Conservation (phyloP, 768 basidiomycete genomes). For the Kwoniella heveanensis region DNA sequence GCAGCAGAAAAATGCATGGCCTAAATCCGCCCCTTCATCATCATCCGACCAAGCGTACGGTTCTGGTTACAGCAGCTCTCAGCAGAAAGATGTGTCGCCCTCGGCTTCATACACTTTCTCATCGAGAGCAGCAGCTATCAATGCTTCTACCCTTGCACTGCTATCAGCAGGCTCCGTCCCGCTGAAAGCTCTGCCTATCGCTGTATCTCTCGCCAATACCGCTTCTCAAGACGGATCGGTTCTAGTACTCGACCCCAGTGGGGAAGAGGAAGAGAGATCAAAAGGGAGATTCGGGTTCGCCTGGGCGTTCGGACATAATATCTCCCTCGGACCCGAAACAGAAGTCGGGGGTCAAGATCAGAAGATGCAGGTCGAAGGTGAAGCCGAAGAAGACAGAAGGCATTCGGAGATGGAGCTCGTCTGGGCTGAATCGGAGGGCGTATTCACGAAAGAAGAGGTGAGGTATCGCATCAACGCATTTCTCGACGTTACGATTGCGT, state of each 20-base stretch:
- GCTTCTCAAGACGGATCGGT: constrained; percentile 1
- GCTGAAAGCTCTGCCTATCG: constrained; percentile 47
- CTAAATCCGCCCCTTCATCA: constrained; percentile 1
- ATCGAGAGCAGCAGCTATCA: constrained; percentile 52
- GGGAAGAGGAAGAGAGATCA: constrained; percentile 49
- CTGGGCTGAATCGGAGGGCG: constrained; percentile 50
- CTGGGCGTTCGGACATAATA: constrained; percentile 51
- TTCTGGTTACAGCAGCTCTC: neutral
- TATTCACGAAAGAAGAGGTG: constrained; percentile 36
- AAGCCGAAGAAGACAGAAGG: constrained; percentile 6
- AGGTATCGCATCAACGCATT: constrained; percentile 4
- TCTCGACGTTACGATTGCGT: too few relatives aligned
- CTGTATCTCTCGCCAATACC: constrained; percentile 41
- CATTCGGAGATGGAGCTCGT: constrained; percentile 38
- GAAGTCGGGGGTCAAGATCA: constrained; percentile 13
- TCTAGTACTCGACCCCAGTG: constrained; percentile 54
- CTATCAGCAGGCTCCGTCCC: constrained; percentile 54
- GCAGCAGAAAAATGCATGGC: constrained; percentile 26
- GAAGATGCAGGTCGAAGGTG: constrained; percentile 27
- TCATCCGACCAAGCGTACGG: constrained; percentile 13
- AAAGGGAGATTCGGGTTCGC: constrained; percentile 39
- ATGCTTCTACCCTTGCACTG: constrained; percentile 54
- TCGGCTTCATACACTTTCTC: constrained; percentile 28
- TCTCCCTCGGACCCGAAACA: constrained; percentile 15
- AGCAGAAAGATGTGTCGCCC: constrained; percentile 22